Conservation (phyloP, 139 green algal species). For the Gonium pectorale region DNA sequence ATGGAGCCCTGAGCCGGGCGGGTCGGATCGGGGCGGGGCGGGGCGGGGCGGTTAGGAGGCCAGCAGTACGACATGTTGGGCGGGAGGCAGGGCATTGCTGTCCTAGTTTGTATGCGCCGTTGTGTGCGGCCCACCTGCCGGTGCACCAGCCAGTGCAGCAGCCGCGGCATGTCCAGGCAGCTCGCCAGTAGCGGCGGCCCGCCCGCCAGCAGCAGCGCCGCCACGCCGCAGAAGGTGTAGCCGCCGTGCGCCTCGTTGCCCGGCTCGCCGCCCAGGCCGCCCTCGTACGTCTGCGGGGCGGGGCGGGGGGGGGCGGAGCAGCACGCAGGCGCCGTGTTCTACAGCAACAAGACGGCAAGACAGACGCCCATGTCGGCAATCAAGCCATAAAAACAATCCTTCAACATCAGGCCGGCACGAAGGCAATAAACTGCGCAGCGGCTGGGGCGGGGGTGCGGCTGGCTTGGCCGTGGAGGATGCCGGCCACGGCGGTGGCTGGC, state of each 20-base stretch:
- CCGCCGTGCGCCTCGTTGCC: conserved; percentile 97
- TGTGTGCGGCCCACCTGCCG: conserved; percentile 57
- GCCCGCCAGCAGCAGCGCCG: conserved; percentile 79
- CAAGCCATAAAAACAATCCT: no score
- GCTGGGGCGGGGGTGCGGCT: no score
- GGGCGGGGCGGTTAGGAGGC: background rate
- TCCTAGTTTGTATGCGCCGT: no score
- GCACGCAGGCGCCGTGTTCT: no score
- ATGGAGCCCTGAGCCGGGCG: conserved; percentile 72
- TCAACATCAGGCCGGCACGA: no score
- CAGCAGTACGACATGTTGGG: conserved; percentile 14
- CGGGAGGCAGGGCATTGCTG: no score
- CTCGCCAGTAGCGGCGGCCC: conserved; percentile 25
- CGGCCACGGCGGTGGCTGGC: no score
- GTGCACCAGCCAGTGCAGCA: conserved; percentile 80
- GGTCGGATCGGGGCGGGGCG: background rate
- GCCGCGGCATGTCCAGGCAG: conserved; percentile 73
- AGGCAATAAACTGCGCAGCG: no score
- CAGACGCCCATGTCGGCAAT: no score
- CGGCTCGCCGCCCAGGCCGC: conserved; percentile 95
- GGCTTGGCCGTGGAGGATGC: no score
- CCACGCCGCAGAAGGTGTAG: conserved; percentile 97
- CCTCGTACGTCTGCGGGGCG: conserved; percentile 86
- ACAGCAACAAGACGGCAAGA: background rate
- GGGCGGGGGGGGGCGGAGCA: background rate